Conservation (phyloP, 2,329 filamentous ascomycete genomes). For the Grosmannia clavigera region DNA sequence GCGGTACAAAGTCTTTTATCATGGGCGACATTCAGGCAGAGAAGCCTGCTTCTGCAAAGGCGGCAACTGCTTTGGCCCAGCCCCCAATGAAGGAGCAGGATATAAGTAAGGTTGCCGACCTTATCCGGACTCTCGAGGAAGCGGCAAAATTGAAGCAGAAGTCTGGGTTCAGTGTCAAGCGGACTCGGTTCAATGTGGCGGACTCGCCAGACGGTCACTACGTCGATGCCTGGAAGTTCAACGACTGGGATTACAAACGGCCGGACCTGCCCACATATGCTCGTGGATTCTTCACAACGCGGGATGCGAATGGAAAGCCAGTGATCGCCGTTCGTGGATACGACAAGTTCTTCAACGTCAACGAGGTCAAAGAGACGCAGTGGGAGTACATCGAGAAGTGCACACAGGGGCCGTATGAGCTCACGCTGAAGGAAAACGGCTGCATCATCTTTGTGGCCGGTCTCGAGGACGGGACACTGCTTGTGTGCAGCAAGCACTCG, state of each 20-base stretch:
- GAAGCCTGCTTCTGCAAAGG: not conserved
- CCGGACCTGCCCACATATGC: conserved; percentile 79
- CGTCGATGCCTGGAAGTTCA: conserved; percentile 86
- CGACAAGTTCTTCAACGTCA: conserved; percentile 97
- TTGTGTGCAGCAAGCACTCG: conserved; percentile 99
- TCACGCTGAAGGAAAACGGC: conserved; percentile 98
- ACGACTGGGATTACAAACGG: conserved; percentile 94
- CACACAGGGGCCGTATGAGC: conserved; percentile 80
- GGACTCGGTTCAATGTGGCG: conserved; percentile 60
- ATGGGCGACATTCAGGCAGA: conserved; percentile 1
- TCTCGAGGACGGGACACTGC: conserved; percentile 72
- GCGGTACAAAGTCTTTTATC: not conserved
- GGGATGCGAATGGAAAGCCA: conserved; percentile 44
- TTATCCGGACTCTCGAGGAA: conserved; percentile 52
- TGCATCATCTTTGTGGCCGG: conserved; percentile 97
- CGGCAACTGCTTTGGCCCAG: conserved; percentile 13
- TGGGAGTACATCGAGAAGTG: conserved; percentile 68
- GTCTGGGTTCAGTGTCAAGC: conserved; percentile 60
- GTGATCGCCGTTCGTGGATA: conserved; percentile 87
- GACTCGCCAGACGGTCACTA: conserved; percentile 49
- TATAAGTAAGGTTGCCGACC: conserved; percentile 47
- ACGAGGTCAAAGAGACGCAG: conserved; percentile 67
- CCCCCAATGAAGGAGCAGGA: conserved; percentile 60
- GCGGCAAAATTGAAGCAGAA: conserved; percentile 42
- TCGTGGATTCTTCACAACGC: conserved; percentile 82